These are phyloP conservation scores for Aspergillus haitiensis DNA, from an alignment of 495 filamentous ascomycete genomes.

Conservation along the genomic window DNA sequence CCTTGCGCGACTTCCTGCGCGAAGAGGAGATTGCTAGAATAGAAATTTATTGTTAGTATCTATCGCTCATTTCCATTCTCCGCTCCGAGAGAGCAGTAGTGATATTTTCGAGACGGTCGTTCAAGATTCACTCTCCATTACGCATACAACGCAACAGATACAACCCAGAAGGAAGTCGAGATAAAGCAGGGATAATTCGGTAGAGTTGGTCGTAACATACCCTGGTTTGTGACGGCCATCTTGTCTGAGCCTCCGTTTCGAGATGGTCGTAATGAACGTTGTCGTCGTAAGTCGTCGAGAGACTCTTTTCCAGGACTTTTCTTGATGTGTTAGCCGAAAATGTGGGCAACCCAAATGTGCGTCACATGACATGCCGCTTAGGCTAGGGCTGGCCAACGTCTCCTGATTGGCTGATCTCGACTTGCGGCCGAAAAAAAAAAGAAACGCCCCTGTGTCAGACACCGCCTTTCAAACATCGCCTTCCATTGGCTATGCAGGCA, in stretches of 20 bases:
- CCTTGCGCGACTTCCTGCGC: slow-evolving; percentile 95
- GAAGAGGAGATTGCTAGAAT: slow-evolving; percentile 70
- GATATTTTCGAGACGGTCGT: background rate
- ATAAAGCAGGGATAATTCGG: background rate
- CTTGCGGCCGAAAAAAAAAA: background rate
- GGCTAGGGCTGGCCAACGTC: slow-evolving; percentile 17
- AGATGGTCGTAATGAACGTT: slow-evolving; percentile 31
- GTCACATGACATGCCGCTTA: slow-evolving; percentile 44
- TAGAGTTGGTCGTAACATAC: slow-evolving; percentile 29
- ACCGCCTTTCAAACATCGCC: background rate
- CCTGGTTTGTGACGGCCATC: slow-evolving; percentile 44
- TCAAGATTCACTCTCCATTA: slow-evolving; percentile 2
- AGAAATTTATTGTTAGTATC: slow-evolving; percentile 36
- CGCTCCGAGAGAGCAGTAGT: background rate
- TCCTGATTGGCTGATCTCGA: slow-evolving; percentile 28
- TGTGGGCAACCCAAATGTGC: slow-evolving; percentile 34
- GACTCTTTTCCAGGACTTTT: slow-evolving; percentile 29
- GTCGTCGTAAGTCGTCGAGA: slow-evolving; percentile 39
- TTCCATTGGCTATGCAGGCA: background rate
- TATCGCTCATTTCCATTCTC: background rate
- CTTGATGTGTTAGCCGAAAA: slow-evolving; percentile 31
- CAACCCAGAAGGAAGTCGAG: slow-evolving; percentile 1
- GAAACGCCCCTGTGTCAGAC: background rate
- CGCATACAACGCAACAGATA: background rate
- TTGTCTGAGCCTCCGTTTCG: slow-evolving; percentile 35